Base-by-base conservation (phyloP, 106 monocot species). In the Allium fistulosum region DNA sequence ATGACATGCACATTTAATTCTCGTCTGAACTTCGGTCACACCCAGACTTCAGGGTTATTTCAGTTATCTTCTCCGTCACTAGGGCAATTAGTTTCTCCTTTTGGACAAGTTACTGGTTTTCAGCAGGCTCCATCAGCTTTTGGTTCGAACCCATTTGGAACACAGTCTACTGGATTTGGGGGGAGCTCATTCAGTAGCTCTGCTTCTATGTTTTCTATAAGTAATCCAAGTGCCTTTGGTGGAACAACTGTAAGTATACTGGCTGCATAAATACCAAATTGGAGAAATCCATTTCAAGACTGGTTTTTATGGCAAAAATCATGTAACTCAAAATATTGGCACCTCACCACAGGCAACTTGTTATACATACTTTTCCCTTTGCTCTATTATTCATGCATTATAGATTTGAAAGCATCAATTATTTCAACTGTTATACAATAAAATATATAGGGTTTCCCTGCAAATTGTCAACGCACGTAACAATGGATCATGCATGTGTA, bases 21-120 rank as follows among this genome's bases (percentile, higher is more conserved):
- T 70, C 71, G 88, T 61, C 69, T 81, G 59, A 68, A 61, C 26
- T 91, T 88, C 71, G 84, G 82, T 27, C 73, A 74, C 70, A 96
- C 95, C 70, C 88, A 91, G 49, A 80, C 95, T 49, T 83, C 91
- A 68, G 88, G 88, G 48, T 26, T 91, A 37, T 96, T 96, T 69
- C 65, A 65, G 48, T 87, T 90, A 26, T 77, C 88, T 11, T 55
- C 87, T 67, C 74, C 91, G 46, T 72, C 85, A 10, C 73, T 85
- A 71, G 85, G 82, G n/a, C 81, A 80, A 59, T 69, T 74, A 28
- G 73, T 83, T 59, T 85, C 95, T 3, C 80, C 76, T 66, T 95
- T 91, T 79, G 93, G 81, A 15, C 93, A 93, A 68, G 77, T 80
- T 4, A 50, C 80, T 48, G 81, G 84, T 15, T 87, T 84, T 66